Conservation (phyloP, 495 filamentous ascomycete species). For the Filosporella fistucella region DNA sequence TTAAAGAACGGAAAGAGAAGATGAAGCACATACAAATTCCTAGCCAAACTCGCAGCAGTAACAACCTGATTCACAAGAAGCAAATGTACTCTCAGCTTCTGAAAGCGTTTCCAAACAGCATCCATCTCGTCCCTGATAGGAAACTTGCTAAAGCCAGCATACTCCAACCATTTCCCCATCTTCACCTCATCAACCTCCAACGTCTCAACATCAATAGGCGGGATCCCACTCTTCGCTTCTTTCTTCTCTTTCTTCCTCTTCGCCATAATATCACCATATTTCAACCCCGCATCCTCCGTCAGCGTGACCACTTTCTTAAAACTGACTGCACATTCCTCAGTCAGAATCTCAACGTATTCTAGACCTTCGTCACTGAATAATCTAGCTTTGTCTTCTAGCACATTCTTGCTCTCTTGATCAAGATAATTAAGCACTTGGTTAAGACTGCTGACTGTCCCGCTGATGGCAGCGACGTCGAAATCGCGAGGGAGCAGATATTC, state of each 20-base stretch:
- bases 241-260: conserved; percentile 4
- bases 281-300: conserved; percentile 5
- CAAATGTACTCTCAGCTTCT: conserved; percentile 16
- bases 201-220: background rate
- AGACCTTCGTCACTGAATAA: conserved; percentile 14
- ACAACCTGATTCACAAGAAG: conserved; percentile 17
- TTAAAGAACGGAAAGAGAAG: background rate
- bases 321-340: conserved; percentile 9
- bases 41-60: conserved; percentile 10
- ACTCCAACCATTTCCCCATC: conserved; percentile 1
- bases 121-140: background rate
- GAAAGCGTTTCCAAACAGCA: conserved; percentile 6
- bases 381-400: background rate
- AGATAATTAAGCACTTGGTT: conserved; percentile 12
- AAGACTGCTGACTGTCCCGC: conserved; percentile 12
- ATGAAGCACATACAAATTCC: conserved; percentile 13
- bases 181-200: conserved; percentile 17
- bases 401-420: background rate
- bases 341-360: conserved; percentile 17
- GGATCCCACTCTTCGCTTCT: background rate
- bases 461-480: conserved; percentile 11
- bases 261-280: conserved; percentile 2
- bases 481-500: background rate
- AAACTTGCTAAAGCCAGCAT: too few relatives aligned
- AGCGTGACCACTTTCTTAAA: conserved; percentile 8